Base-by-base conservation (phyloP, 148 eudicot genomes). In the Vaccinium macrocarpon region DNA sequence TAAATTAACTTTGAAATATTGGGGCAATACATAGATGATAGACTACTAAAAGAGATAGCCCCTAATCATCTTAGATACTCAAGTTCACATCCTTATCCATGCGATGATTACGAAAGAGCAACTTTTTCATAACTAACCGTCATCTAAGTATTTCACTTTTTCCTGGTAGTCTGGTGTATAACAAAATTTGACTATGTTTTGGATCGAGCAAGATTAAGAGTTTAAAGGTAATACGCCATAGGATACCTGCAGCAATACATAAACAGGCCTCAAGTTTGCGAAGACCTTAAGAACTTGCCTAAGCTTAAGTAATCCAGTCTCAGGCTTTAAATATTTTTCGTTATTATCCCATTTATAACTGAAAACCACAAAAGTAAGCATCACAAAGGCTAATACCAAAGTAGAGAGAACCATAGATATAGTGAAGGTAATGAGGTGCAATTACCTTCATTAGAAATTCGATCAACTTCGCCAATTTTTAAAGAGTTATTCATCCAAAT, bases 291-390 rank as follows among this genome's bases (percentile, higher is more conserved):
- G 99, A 84, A 97, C 99, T 83, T 89, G 92, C 51, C 99, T 92
- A 74, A 96, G 94, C 93, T 96, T 98, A 86, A 96, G 97, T 89
- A 96, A 90, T 59, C 98, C 99, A 2, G 97, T 96, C 89, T 96
- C 99, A 14, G 97, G 99, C 90, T 96, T 94, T 81, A 91, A 89
- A 68, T 94, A 95, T 86, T 92, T 91, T 86, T 94, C 97, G 76
- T 85, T 81, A 49, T 90, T 92, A 87, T 94, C 98, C 98, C 98
- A 95, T 84, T 94, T 95, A 78, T 94, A 95, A 87, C 98, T 95
- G 87, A 46, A 70, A 81, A 2, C 35, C 35, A 32, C 35, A 32
- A 32, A 32, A 32, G 35, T 32, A 32, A 32, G 35, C 35, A 32
- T 32, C 35, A 32, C 35, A 32, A 2, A 32, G 35, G 35, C 35